These are phyloP conservation scores for Penicillium thymicola DNA, from an alignment of 2,329 filamentous ascomycete species.

Conservation along the genomic window DNA sequence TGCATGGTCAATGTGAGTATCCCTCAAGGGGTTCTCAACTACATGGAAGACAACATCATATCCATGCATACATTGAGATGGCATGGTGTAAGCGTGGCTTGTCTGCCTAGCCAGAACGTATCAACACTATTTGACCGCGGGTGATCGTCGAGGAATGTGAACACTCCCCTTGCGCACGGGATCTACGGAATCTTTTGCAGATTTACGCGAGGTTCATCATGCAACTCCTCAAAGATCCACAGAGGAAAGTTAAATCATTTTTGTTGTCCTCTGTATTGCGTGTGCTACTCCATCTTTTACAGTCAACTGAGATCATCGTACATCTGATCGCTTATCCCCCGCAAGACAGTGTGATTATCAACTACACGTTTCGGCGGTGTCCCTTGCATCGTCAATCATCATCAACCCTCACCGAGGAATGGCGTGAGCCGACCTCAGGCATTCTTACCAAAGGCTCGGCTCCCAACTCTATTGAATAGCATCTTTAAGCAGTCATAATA, in stretches of 20 bases:
- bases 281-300: not conserved
- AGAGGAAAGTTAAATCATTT: constrained; percentile 1
- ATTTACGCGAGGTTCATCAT: constrained; percentile 21
- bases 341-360: constrained; percentile 13
- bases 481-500: constrained; percentile 9
- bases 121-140: not conserved
- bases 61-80: not conserved
- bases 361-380: constrained; percentile 16
- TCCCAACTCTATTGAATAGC: not conserved
- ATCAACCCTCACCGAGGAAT: constrained; percentile 9
- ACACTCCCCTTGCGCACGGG: constrained; percentile 13
- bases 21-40: not conserved
- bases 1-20: constrained; percentile 5
- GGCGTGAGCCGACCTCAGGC: constrained; percentile 9
- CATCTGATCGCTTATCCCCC: constrained; percentile 12
- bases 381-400: constrained; percentile 16
- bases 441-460: not conserved
- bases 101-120: not conserved
- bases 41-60: not conserved
- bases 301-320: constrained; percentile 15
- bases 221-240: constrained; percentile 2
- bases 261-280: constrained; percentile 7
- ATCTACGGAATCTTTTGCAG: constrained; percentile 15
- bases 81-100: constrained; percentile 5
- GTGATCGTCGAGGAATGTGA: constrained; percentile 17